These are phyloP conservation scores for Penicillium sp. DNA, from an alignment of 2,329 filamentous ascomycete species.

Conservation along the genomic window DNA sequence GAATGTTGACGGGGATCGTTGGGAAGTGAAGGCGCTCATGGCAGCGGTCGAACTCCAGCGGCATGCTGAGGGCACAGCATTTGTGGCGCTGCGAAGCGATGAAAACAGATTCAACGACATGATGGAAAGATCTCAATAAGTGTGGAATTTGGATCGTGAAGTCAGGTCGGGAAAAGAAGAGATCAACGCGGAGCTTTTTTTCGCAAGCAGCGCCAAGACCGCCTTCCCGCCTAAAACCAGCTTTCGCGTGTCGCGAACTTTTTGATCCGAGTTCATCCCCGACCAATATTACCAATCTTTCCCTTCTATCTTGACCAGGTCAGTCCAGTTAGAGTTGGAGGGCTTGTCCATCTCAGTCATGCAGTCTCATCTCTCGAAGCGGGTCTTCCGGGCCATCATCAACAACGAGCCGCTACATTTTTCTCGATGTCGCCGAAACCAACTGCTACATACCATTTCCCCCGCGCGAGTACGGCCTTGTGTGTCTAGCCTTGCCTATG, in stretches of 20 bases:
- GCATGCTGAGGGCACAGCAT: slow-evolving; percentile 25
- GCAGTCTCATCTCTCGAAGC: slow-evolving; percentile 47
- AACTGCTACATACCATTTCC: slow-evolving; percentile 33
- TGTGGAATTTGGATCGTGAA: not conserved
- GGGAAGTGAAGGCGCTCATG: slow-evolving; percentile 26
- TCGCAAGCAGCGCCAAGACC: slow-evolving; percentile 30
- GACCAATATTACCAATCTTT: not conserved
- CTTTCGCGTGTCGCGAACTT: slow-evolving; percentile 23
- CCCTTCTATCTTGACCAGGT: not conserved
- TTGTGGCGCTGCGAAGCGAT: slow-evolving; percentile 26
- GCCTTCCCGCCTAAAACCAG: slow-evolving; percentile 18
- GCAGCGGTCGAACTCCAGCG: slow-evolving; percentile 38
- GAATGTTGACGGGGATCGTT: slow-evolving; percentile 20
- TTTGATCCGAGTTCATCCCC: not conserved
- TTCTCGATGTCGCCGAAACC: slow-evolving; percentile 36
- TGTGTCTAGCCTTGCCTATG: slow-evolving; percentile 37
- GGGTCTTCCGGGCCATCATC: slow-evolving; percentile 47
- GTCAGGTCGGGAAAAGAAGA: slow-evolving; percentile 5
- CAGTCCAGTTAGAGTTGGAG: not conserved
- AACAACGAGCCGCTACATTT: slow-evolving; percentile 46
- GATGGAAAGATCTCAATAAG: not conserved
- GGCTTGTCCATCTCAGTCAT: slow-evolving; percentile 23
- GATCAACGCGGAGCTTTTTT: slow-evolving; percentile 30
- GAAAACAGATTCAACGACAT: slow-evolving; percentile 35
- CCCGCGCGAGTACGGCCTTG: slow-evolving; percentile 30